Percentiles rank a stretch among this genome's conserved stretches.
These are phyloP conservation scores for Trichoderma asperelloides DNA, from an alignment of 495 filamentous ascomycete species.

Conservation along the genomic window DNA sequence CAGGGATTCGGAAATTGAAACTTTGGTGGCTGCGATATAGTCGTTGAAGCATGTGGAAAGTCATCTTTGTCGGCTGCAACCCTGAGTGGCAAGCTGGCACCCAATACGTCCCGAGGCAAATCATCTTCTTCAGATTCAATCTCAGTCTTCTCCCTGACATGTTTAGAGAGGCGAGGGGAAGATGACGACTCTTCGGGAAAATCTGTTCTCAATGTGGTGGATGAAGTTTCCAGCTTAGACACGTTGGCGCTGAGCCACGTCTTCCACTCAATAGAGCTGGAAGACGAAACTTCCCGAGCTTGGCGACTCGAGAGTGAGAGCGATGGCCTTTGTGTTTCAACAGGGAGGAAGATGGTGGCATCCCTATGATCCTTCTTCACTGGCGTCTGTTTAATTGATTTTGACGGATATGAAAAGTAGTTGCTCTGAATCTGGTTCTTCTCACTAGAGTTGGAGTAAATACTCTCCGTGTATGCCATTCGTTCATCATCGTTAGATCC, in stretches of 20 bases:
- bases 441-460: conserved; percentile 31
- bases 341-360: background rate
- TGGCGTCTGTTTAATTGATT: background rate
- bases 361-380: background rate
- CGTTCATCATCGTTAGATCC: conserved; percentile 25
- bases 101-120: conserved; percentile 7
- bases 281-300: conserved; percentile 20
- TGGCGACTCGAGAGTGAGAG: background rate
- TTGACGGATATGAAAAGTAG: background rate
- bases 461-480: conserved; percentile 29
- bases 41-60: background rate
- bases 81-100: background rate
- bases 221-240: conserved; percentile 35
- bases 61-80: background rate
- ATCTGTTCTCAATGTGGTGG: conserved; percentile 16
- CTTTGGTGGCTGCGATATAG: background rate
- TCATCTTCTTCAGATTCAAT: conserved; percentile 42
- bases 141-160: conserved; percentile 54
- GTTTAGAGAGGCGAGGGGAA: conserved; percentile 31
- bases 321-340: background rate
- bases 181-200: conserved; percentile 30
- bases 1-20: background rate
- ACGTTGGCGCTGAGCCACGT: conserved; percentile 43
- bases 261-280: conserved; percentile 45
- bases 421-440: background rate